Evolutionary conservation across 2,329 filamentous ascomycete species (phyloP).

Genomic region (Talaromyces sp.): DNA sequence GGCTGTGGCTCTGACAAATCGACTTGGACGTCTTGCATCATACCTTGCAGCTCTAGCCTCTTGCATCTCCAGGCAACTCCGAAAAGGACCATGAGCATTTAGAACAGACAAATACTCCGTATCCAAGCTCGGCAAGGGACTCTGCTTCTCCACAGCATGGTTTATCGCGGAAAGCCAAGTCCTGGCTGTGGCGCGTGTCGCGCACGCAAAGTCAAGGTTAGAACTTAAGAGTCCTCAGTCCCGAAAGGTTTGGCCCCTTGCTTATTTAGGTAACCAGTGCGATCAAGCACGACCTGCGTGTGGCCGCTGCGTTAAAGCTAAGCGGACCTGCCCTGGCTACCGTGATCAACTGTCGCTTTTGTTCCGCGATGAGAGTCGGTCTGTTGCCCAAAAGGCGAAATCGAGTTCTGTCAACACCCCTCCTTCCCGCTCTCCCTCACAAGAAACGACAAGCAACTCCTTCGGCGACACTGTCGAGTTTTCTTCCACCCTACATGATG

Average conservation of each 20-base stretch:
- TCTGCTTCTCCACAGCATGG: conserved; percentile 15
- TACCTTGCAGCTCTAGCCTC: not conserved
- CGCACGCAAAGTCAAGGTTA: conserved; percentile 24
- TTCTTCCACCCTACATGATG: not conserved
- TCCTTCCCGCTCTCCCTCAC: not conserved
- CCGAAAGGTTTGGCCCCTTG: conserved; percentile 11
- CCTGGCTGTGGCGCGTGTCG: conserved; percentile 32
- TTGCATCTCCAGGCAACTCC: not conserved
- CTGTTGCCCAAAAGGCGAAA: conserved; percentile 54
- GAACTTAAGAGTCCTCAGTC: conserved; percentile 5
- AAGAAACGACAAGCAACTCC: not conserved
- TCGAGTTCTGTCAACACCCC: conserved; percentile 28
- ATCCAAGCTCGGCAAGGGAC: not conserved
- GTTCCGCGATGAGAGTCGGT: conserved; percentile 61
- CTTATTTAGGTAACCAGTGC: conserved; percentile 40
- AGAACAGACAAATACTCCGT: not conserved
- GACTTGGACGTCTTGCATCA: not conserved
- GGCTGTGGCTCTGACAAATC: not conserved
- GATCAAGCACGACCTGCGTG: conserved; percentile 57
- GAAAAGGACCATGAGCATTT: not conserved
- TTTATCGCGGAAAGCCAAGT: conserved; percentile 27
- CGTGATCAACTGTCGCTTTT: conserved; percentile 59
- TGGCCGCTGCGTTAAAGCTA: conserved; percentile 56
- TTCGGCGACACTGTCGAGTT: not conserved
- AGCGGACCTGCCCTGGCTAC: conserved; percentile 58